These are phyloP conservation scores for Wallacemonas collosoma DNA, from an alignment of 208 protist species.

Conservation along the genomic window DNA sequence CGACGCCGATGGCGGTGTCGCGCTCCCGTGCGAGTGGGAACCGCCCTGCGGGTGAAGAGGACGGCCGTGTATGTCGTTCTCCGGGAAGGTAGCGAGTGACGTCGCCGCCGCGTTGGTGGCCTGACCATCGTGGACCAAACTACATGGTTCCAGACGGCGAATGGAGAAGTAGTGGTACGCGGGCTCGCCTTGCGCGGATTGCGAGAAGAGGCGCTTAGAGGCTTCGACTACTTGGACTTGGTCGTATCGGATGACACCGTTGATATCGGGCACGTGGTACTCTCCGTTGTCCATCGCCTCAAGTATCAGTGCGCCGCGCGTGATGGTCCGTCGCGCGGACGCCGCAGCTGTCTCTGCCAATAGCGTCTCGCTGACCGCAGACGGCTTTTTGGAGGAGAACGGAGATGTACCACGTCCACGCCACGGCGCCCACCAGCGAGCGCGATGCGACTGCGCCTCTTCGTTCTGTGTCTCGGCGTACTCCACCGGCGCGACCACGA, in stretches of 20 bases:
- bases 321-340: constrained; percentile 23
- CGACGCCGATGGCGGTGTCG: not conserved
- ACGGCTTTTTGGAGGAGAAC: constrained; percentile 12
- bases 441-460: not conserved
- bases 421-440: not conserved
- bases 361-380: constrained; percentile 31
- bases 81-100: constrained; percentile 33
- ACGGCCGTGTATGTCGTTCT: constrained; percentile 7
- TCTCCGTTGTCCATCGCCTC: constrained; percentile 83
- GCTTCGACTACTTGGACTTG: constrained; percentile 70
- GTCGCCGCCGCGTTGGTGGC: not conserved
- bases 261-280: constrained; percentile 52
- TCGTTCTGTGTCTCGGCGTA: constrained; percentile 28
- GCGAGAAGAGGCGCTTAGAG: constrained; percentile 45
- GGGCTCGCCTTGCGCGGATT: constrained; percentile 15
- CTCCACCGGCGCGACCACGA: constrained; percentile 74
- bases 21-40: constrained; percentile 6
- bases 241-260: constrained; percentile 50
- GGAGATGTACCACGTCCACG: constrained; percentile 17
- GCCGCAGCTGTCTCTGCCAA: constrained; percentile 28
- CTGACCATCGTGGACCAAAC: not conserved
- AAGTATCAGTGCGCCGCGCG: constrained; percentile 62
- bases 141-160: constrained; percentile 39
- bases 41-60: not conserved
- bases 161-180: constrained; percentile 71